Conservation (phyloP, 768 basidiomycete genomes). For the Holtermanniella nyarrowii region DNA sequence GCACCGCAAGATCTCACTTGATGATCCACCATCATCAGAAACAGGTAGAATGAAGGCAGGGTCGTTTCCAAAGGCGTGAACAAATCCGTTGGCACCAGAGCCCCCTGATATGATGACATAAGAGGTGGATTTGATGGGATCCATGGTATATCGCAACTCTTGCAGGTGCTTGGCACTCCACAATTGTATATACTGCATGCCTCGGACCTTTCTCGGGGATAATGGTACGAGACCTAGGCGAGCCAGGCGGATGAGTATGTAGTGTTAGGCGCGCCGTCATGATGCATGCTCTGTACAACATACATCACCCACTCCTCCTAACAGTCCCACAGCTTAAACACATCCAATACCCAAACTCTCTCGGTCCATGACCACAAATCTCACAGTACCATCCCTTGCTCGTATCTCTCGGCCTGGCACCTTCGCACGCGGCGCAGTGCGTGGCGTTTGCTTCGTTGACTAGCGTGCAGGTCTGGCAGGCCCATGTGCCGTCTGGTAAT, state of each 20-base stretch:
- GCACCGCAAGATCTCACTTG: constrained; percentile 86
- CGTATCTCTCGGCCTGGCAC: constrained; percentile 42
- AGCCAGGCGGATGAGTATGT: too few relatives aligned
- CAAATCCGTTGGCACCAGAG: constrained; percentile 88
- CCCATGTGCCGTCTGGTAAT: constrained; percentile 25
- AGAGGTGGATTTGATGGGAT: too few relatives aligned
- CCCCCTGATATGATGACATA: constrained; percentile 80
- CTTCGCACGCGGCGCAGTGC: constrained; percentile 56
- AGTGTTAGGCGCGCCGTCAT: too few relatives aligned
- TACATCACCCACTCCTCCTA: constrained; percentile 44
- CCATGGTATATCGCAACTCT: too few relatives aligned
- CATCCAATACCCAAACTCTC: constrained; percentile 60
- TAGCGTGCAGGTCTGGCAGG: constrained; percentile 54
- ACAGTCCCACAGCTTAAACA: constrained; percentile 63
- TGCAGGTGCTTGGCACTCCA: too few relatives aligned
- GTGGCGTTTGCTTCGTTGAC: constrained; percentile 48
- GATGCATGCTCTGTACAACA: too few relatives aligned
- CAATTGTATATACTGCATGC: too few relatives aligned
- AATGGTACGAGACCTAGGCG: too few relatives aligned
- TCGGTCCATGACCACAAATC: constrained; percentile 55
- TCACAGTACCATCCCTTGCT: constrained; percentile 55
- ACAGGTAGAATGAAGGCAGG: constrained; percentile 82
- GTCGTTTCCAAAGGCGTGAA: constrained; percentile 61
- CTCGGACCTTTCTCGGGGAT: too few relatives aligned
- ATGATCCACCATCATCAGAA: constrained; percentile 91